Percentiles rank a stretch among this genome's conserved stretches.
These are phyloP conservation scores for Ceriops tagal DNA, from an alignment of 345 rosid genomes.

Conservation along the genomic window DNA sequence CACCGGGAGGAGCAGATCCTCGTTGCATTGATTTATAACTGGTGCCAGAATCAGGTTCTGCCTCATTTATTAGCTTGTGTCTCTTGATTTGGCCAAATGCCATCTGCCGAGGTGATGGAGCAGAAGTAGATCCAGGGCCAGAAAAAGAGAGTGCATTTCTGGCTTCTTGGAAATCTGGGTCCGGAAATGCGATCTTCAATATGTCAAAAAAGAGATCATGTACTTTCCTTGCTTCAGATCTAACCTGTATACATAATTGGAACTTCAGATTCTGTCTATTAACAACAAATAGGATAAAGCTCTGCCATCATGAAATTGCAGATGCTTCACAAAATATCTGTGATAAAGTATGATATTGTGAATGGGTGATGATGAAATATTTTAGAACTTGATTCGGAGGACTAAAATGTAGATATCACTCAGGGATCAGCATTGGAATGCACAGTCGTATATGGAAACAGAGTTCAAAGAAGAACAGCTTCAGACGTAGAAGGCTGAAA, in stretches of 20 bases:
- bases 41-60: slow-evolving; percentile 50
- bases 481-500: too few species aligned
- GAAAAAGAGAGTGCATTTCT: slow-evolving; percentile 69
- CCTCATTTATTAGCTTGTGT: slow-evolving; percentile 50
- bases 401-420: too few species aligned
- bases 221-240: slow-evolving; percentile 93
- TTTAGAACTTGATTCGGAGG: neutral
- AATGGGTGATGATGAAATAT: neutral
- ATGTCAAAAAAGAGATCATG: slow-evolving; percentile 95
- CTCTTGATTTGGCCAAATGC: slow-evolving; percentile 60
- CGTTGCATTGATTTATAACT: slow-evolving; percentile 54
- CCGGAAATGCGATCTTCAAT: slow-evolving; percentile 89
- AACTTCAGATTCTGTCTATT: slow-evolving; percentile 12
- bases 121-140: slow-evolving; percentile 42
- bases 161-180: slow-evolving; percentile 79
- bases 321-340: neutral
- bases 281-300: neutral
- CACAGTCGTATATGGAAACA: too few species aligned
- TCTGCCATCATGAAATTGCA: too few species aligned
- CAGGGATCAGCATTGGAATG: too few species aligned
- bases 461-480: too few species aligned
- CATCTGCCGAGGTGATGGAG: slow-evolving; percentile 52
- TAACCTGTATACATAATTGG: slow-evolving; percentile 50
- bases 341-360: neutral
- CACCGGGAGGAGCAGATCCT: slow-evolving; percentile 34